Conservation (phyloP, 768 basidiomycete species). For the Suillus cothurnatus region DNA sequence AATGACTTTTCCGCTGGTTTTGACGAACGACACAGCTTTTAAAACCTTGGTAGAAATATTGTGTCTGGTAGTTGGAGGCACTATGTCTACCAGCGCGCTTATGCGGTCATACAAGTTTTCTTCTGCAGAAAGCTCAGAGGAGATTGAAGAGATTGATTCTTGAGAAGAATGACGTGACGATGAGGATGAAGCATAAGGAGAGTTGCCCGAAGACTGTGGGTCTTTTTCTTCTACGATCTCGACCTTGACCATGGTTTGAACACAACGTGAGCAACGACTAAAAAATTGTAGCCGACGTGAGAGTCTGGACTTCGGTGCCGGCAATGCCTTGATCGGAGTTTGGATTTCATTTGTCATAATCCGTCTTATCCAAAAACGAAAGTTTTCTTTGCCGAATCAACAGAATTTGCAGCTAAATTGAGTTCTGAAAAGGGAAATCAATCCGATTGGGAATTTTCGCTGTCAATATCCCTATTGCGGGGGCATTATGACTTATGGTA, state of each 20-base stretch:
- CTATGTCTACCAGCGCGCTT: constrained; percentile 92
- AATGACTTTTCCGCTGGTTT: constrained; percentile 66
- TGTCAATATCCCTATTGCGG: constrained; percentile 6
- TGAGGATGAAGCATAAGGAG: constrained; percentile 74
- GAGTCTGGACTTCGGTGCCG: constrained; percentile 33
- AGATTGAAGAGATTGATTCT: constrained; percentile 77
- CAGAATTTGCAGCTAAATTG: constrained; percentile 1
- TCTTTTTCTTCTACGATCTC: constrained; percentile 88
- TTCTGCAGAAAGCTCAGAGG: constrained; percentile 68
- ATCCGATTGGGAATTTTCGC: neutral
- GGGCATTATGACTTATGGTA: constrained; percentile 2
- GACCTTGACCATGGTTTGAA: constrained; percentile 83
- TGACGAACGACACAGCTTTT: constrained; percentile 63
- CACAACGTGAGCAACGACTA: constrained; percentile 2
- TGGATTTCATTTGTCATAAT: constrained; percentile 1
- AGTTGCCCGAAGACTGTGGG: constrained; percentile 46
- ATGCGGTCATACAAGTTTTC: constrained; percentile 90
- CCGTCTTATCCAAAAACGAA: neutral
- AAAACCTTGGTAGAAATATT: constrained; percentile 62
- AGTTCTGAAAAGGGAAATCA: neutral
- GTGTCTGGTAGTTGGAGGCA: constrained; percentile 88
- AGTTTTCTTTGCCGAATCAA: neutral
- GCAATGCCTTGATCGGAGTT: constrained; percentile 12
- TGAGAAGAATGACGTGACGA: constrained; percentile 72
- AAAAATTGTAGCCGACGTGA: constrained; percentile 17